Percentiles rank a stretch among this genome's conserved stretches.
phyloP scores from a whole-genome alignment of 345 rosid species.

The Eucalyptus microcorys region DNA sequence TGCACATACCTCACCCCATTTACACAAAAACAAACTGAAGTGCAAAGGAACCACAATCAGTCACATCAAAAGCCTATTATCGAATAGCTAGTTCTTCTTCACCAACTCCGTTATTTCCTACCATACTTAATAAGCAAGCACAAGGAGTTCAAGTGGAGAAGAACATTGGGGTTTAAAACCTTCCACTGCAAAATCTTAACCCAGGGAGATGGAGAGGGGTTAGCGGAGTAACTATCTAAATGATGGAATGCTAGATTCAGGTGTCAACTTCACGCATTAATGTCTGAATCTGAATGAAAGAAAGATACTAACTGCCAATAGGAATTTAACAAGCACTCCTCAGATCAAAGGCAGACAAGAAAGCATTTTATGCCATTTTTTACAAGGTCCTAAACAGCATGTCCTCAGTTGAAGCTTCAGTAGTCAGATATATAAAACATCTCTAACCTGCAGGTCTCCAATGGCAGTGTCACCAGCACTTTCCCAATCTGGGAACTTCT shows the following conservation, averaged over 20 bases:
- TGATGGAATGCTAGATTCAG: not conserved
- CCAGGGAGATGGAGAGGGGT: not conserved
- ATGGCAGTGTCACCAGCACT: conserved; percentile 63
- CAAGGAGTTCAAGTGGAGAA: not conserved
- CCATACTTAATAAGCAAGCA: not conserved
- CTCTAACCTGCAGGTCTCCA: conserved; percentile 86
- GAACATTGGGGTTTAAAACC: not conserved
- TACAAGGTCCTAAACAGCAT: not conserved
- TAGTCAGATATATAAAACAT: not conserved
- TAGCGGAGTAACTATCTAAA: not conserved
- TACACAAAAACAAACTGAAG: not conserved
- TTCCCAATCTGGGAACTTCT: conserved; percentile 58
- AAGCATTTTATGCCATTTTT: not conserved
- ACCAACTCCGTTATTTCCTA: not conserved
- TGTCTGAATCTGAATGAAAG: not conserved
- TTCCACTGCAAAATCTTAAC: not conserved
- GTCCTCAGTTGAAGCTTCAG: not conserved
- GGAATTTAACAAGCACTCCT: not conserved
- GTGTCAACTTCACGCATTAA: not conserved
- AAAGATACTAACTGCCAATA: not conserved
- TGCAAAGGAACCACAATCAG: not conserved
- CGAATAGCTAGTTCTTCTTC: not conserved
- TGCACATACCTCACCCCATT: not conserved
- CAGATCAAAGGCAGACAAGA: not conserved
- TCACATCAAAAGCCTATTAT: not conserved